Evolutionary conservation across 768 basidiomycete genomes (phyloP), one percentile per base, ranked within the genome.

Genomic region (Lentinula raphanica): DNA sequence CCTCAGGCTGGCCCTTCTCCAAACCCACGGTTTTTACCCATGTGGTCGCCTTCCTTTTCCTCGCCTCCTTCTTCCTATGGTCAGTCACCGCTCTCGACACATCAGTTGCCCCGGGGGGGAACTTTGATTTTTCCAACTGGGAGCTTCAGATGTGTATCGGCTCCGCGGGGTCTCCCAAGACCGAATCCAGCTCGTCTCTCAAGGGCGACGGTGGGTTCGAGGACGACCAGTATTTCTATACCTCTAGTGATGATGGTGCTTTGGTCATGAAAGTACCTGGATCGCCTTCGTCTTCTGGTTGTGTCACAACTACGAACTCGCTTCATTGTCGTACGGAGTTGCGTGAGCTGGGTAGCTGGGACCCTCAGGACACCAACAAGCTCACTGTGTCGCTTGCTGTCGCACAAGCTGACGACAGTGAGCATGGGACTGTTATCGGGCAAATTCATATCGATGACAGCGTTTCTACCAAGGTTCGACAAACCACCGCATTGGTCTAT

Each of bases 201-300:
- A 7, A 56, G 28, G 55, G 55, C 12, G 21, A 39, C 42, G 5
- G 13, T 9, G 55, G 55, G 2, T 56, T 25, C 9, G 39, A 56
- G 15, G 31, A 56, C 31, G 25, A 27, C 42, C 19, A 31, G 13
- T 46, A 56, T 19, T 56, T 56, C 21, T 56, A 40, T 38, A 56
- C 55, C 55, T 28, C 38, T 23, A 56, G 42, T 31, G 27, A 17
- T 31, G 55, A 56, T 23, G 55, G 55, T n/a, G 55, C 55, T 5
- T 19, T 56, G 0, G 40, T 56, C 21, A 56, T 56, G 55, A 58
- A 58, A 49, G 56, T 48, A 19, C 56, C 56, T 12, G 56, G 56
- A 6, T 58, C 45, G 7, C 46, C 57, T 13, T 28, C 32, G 19
- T 50, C 48, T 25, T 15, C 57, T 29, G 48, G 57, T 19, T 58